phyloP scores from a whole-genome alignment of 768 basidiomycete genomes.

The Tubosaeta brunneosetosa region DNA sequence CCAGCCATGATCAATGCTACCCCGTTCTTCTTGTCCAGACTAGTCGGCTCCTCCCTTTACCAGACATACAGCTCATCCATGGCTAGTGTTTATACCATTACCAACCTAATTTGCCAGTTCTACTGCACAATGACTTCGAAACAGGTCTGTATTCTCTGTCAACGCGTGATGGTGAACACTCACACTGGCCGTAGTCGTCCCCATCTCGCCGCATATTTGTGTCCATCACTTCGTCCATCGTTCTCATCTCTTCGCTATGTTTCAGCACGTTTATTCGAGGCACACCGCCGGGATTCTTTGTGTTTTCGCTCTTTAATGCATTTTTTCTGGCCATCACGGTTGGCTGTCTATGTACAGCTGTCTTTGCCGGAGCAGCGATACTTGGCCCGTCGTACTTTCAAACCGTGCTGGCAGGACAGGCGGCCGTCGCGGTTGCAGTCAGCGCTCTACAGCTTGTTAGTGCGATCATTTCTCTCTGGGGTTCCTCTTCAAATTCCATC shows the following conservation, averaged over 20 bases:
- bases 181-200: slow-evolving; percentile 42
- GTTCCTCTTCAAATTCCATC: slow-evolving; percentile 30
- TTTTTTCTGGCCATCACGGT: slow-evolving; percentile 56
- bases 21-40: slow-evolving; percentile 71
- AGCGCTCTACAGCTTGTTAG: slow-evolving; percentile 73
- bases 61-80: slow-evolving; percentile 64
- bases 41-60: slow-evolving; percentile 55
- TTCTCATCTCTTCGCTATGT: slow-evolving; percentile 56
- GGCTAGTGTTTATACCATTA: slow-evolving; percentile 55
- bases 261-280: slow-evolving; percentile 60
- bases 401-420: slow-evolving; percentile 78
- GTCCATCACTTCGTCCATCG: slow-evolving; percentile 46
- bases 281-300: slow-evolving; percentile 54
- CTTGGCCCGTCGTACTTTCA: slow-evolving; percentile 74
- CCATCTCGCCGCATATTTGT: slow-evolving; percentile 54
- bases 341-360: slow-evolving; percentile 72
- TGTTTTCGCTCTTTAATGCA: slow-evolving; percentile 60
- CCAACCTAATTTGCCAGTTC: slow-evolving; percentile 66
- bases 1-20: slow-evolving; percentile 82
- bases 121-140: slow-evolving; percentile 69
- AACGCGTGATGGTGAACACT: background rate
- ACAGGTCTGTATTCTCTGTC: slow-evolving; percentile 42
- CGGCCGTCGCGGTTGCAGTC: slow-evolving; percentile 77
- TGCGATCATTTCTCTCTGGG: slow-evolving; percentile 52
- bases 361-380: slow-evolving; percentile 75